Base-by-base conservation (phyloP, 2,329 filamentous ascomycete genomes). In the Cercospora sp. region DNA sequence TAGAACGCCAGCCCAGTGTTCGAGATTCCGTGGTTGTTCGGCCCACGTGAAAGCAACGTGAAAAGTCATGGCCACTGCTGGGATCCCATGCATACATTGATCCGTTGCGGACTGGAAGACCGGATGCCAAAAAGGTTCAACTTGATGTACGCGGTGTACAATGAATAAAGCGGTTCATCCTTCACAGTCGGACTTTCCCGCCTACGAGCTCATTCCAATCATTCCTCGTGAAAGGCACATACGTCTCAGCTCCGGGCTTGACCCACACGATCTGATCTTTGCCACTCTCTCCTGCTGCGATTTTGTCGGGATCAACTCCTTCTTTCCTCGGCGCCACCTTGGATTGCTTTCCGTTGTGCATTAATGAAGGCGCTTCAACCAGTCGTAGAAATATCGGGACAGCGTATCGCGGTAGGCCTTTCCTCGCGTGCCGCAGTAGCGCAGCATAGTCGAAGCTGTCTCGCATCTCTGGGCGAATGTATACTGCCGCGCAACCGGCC, bases 341-440 rank as follows among this genome's bases (percentile, higher is more conserved):
- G 76, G 92, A 91, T 79, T 93, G 91, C 80, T 94, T 94, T 77
- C 92, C 90, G 73, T 93, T 94, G 75, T 91, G 89, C 73, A 88
- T 90, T 5, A 89, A 86, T 28, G 84, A 86, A 40, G 72, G 75
- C 40, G 81, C 81, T 51, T 84, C 80, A 23, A 91, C 84, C 18
- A 92, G 78, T 0, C 91, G 83, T 51, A 93, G 74, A 80, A 94
- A 94, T 1, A 93, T 79, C 0, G 91, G 91, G 1, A 94, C 90
- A 0, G 91, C 91, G 74, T 93, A 94, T 69, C 84, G 85, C 0
- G 91, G 91, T 23, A 94, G 81, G 61, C 87, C 83, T 13, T 83
- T 82, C 6, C 86, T 84, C 2, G 84, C 83, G 74, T 90, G 85
- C 69, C 82, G 83, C 59, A 91, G 79, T 9, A 93, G 80, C 0